Evolutionary conservation across 1,139 yeast genomes (phyloP).

Genomic region (Ogataea hybrid): DNA sequence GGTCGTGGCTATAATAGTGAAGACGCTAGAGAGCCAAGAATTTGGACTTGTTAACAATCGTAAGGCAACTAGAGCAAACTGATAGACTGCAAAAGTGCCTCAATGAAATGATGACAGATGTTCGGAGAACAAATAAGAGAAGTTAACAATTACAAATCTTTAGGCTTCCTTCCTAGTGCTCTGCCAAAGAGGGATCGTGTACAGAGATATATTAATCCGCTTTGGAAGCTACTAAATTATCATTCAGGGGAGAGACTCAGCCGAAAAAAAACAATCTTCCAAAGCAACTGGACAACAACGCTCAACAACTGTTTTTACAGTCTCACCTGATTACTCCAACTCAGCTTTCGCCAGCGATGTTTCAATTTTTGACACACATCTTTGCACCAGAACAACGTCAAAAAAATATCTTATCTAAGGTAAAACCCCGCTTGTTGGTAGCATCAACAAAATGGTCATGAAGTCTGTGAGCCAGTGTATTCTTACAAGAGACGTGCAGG

Average conservation of each 20-base stretch:
- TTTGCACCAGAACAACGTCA: constrained; percentile 6
- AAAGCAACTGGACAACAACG: no score
- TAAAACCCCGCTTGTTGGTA: constrained; percentile 8
- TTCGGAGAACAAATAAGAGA: constrained; percentile 8
- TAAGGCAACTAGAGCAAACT: neutral
- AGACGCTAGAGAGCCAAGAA: no score
- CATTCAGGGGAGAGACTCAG: no score
- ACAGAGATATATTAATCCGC: neutral
- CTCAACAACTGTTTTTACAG: no score
- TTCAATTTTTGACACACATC: neutral
- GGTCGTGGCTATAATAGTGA: no score
- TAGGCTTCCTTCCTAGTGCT: neutral
- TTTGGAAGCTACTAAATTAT: no score
- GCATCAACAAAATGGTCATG: constrained; percentile 5
- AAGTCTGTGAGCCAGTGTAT: neutral
- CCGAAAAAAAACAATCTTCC: no score
- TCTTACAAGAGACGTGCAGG: neutral
- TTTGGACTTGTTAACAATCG: no score
- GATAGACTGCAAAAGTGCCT: neutral
- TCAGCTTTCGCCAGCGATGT: neutral
- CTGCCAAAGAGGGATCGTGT: constrained; percentile 2
- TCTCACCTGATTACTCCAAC: no score
- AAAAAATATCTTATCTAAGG: constrained; percentile 1
- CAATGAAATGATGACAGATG: constrained; percentile 2
- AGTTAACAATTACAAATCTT: constrained; percentile 5